phyloP scores from a whole-genome alignment of 2,329 filamentous ascomycete genomes.

The Cladosporium sphaerospermum region DNA sequence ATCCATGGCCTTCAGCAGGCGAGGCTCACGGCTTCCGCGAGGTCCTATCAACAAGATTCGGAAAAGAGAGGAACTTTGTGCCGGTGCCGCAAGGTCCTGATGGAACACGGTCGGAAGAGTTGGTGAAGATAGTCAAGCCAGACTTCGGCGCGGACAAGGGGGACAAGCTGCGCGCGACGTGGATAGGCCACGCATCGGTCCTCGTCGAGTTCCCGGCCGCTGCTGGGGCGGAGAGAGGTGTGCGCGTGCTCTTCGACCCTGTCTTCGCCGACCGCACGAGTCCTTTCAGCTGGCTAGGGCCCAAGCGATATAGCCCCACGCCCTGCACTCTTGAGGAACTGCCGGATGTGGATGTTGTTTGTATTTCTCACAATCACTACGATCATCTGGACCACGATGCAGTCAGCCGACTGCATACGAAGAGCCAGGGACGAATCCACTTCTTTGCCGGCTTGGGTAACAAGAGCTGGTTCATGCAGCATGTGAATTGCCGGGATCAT shows the following conservation, averaged over 20 bases:
- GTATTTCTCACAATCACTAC: conserved; percentile 53
- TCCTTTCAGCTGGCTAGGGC: conserved; percentile 42
- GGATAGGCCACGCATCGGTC: conserved; percentile 48
- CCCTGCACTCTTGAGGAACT: conserved; percentile 46
- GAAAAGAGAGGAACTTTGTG: conserved; percentile 38
- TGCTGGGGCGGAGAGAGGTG: conserved; percentile 30
- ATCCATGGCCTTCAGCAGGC: conserved; percentile 44
- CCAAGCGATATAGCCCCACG: conserved; percentile 46
- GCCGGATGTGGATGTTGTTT: conserved; percentile 46
- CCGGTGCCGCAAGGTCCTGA: conserved; percentile 37
- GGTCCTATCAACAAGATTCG: conserved; percentile 33
- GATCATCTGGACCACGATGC: conserved; percentile 48
- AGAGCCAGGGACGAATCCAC: conserved; percentile 32
- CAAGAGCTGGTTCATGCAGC: conserved; percentile 32
- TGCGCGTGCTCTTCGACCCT: conserved; percentile 47
- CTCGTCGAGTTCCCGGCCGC: conserved; percentile 38
- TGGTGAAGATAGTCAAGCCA: conserved; percentile 39
- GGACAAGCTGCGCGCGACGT: conserved; percentile 40
- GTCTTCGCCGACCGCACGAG: conserved; percentile 47
- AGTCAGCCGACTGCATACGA: conserved; percentile 36
- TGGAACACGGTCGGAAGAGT: conserved; percentile 29
- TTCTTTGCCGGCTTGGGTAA: conserved; percentile 40
- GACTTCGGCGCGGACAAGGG: conserved; percentile 32
- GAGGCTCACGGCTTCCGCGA: conserved; percentile 22
- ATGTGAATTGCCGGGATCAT: conserved; percentile 33